These are phyloP conservation scores for Lentinula boryana DNA, from an alignment of 768 basidiomycete species.

Conservation along the genomic window DNA sequence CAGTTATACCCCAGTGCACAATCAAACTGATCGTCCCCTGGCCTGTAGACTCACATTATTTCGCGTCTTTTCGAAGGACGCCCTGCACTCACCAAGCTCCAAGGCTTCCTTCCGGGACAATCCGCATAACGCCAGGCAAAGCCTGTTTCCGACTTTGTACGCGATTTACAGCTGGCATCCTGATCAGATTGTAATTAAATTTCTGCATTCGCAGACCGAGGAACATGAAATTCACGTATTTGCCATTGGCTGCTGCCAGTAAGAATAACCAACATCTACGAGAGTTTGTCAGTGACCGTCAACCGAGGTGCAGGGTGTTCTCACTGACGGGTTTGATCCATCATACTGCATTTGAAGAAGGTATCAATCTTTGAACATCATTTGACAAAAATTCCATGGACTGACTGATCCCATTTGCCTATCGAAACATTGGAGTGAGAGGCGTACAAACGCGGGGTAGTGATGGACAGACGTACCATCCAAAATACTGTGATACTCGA, in stretches of 20 bases:
- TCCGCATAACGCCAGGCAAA: slow-evolving; percentile 57
- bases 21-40: slow-evolving; percentile 59
- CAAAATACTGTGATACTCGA: slow-evolving; percentile 52
- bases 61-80: background rate
- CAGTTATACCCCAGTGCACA: slow-evolving; percentile 45
- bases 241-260: slow-evolving; percentile 70
- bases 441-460: background rate
- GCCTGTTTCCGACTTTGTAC: slow-evolving; percentile 52
- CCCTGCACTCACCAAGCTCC: slow-evolving; percentile 46
- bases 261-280: slow-evolving; percentile 52
- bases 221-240: slow-evolving; percentile 36
- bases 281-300: background rate
- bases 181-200: slow-evolving; percentile 13
- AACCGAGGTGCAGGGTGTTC: background rate
- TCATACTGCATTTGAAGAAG: slow-evolving; percentile 39
- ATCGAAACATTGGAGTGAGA: background rate
- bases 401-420: slow-evolving; percentile 65
- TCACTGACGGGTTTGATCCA: slow-evolving; percentile 59
- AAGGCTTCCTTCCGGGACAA: slow-evolving; percentile 51
- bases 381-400: background rate
- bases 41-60: slow-evolving; percentile 30
- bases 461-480: slow-evolving; percentile 33
- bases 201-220: background rate
- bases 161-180: slow-evolving; percentile 46
- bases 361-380: background rate